Conservation (phyloP, 768 basidiomycete species). For the Tricholoma terreum region DNA sequence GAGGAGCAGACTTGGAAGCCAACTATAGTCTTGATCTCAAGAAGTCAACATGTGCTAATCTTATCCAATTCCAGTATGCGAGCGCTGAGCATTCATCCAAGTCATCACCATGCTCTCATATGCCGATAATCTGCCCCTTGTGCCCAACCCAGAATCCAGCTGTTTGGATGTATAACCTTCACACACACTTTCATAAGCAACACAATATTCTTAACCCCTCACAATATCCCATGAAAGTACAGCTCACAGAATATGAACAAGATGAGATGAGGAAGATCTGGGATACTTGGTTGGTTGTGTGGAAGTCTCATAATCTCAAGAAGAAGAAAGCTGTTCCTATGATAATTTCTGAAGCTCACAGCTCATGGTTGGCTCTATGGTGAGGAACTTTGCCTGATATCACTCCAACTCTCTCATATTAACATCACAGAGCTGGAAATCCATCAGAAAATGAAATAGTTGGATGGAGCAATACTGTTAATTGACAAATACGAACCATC, state of each 20-base stretch:
- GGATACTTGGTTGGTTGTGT: background rate
- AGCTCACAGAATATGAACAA: too few species aligned
- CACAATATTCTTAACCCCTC: too few species aligned
- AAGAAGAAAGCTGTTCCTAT: too few species aligned
- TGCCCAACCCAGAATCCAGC: background rate
- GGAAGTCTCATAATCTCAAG: too few species aligned
- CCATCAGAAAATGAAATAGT: background rate
- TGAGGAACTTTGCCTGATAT: background rate
- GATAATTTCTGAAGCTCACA: background rate
- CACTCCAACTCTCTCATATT: too few species aligned
- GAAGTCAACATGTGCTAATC: background rate
- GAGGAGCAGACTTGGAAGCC: background rate
- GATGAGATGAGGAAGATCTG: too few species aligned
- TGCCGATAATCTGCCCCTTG: too few species aligned
- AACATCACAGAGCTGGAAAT: too few species aligned
- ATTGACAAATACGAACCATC: too few species aligned
- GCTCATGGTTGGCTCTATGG: background rate
- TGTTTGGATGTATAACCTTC: background rate
- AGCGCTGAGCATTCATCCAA: background rate
- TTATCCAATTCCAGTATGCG: background rate
- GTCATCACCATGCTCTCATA: background rate
- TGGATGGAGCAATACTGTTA: too few species aligned
- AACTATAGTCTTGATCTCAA: background rate
- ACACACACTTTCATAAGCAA: too few species aligned
- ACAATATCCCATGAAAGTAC: too few species aligned